A percentile compares a stretch with the other conserved stretches of the same genome.
Conservation (phyloP, 169 alveolate genomes). For the Perkinsus olseni region DNA sequence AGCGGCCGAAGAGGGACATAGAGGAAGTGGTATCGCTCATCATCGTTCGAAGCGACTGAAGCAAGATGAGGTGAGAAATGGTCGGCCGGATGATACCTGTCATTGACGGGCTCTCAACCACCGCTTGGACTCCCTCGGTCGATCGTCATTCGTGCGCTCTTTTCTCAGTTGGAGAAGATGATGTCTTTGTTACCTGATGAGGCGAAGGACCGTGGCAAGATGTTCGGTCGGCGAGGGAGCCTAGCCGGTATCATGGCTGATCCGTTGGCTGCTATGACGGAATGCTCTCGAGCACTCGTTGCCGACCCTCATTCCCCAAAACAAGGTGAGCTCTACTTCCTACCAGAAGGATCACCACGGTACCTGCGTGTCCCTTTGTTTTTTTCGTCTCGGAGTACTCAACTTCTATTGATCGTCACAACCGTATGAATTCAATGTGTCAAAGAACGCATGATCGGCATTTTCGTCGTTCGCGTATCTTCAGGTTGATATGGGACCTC, state of each 20-base stretch:
- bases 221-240: neutral
- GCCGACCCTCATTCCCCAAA: neutral
- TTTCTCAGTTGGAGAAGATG: neutral
- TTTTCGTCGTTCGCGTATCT: neutral
- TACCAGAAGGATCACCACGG: too few species aligned
- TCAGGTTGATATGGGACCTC: neutral
- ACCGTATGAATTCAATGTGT: neutral
- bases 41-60: neutral
- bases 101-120: too few species aligned
- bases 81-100: too few species aligned
- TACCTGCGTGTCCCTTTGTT: too few species aligned
- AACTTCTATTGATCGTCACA: too few species aligned
- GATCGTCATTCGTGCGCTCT: neutral
- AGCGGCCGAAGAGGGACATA: neutral
- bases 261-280: neutral
- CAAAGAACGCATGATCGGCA: neutral
- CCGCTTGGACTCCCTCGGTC: too few species aligned
- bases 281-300: neutral
- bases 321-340: neutral
- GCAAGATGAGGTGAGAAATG: neutral
- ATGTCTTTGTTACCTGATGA: neutral
- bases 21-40: neutral
- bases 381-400: too few species aligned
- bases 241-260: neutral
- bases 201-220: neutral